Evolutionary conservation across 768 basidiomycete genomes (phyloP).

Genomic region (Psilocybe subaeruginosa): DNA sequence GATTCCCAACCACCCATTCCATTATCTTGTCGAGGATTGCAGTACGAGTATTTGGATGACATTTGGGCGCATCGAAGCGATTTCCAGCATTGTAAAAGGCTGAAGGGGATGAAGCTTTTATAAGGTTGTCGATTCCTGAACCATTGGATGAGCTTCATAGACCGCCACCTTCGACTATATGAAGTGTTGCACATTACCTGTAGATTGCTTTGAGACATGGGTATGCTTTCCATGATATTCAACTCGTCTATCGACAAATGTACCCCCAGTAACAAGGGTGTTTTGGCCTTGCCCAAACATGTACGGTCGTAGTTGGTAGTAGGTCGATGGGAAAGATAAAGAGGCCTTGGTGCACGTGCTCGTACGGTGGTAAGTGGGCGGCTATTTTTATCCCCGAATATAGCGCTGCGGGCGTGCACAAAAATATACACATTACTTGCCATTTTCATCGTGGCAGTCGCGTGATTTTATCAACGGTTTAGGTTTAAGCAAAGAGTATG

Average conservation of each 20-base stretch:
- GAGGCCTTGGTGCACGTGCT: neutral
- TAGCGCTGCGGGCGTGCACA: neutral
- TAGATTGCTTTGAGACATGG: neutral
- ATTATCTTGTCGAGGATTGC: slow-evolving; percentile 1
- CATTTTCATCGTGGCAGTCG: too few relatives aligned
- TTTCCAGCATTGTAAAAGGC: neutral
- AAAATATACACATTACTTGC: too few relatives aligned
- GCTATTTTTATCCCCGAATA: slow-evolving; percentile 1
- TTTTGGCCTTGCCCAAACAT: neutral
- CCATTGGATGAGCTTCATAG: neutral
- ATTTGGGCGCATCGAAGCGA: neutral
- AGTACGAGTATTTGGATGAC: neutral
- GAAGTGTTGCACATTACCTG: neutral
- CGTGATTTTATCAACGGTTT: too few relatives aligned
- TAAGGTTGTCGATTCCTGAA: neutral
- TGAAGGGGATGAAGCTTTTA: neutral
- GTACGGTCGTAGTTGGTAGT: neutral
- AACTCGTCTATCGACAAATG: neutral
- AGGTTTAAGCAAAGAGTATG: too few relatives aligned
- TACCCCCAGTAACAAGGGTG: neutral
- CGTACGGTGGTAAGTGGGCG: neutral
- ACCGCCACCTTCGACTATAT: neutral
- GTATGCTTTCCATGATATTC: neutral
- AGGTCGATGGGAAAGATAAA: neutral
- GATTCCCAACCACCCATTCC: neutral